Base-by-base conservation (phyloP, 176 grass and related monocot genomes). In the Cenchrus purpureus region DNA sequence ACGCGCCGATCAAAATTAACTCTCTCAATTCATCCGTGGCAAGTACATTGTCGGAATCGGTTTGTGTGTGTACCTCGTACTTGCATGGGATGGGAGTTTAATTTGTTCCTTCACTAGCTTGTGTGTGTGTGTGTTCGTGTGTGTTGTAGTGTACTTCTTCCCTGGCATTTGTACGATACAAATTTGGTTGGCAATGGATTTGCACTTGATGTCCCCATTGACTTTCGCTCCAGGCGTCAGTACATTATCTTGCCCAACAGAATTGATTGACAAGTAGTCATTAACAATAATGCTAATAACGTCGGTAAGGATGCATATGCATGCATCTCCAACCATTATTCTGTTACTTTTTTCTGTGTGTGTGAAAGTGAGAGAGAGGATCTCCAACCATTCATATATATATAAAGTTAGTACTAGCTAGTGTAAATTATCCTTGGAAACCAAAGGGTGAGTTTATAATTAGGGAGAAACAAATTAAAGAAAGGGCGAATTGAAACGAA, bases 21-120 rank as follows among this genome's bases (percentile, higher is more conserved):
- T n/a, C 2, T 5, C 68, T 12, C 19, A 49, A 82, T 73, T 86
- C 57, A 86, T 66, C 65, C 56, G n/a, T 1, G 34, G 11, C 40
- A 78, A 72, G 83, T 86, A 90, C 83, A 71, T 0, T 82, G 88
- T 86, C 83, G 65, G 79, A 8, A 37, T 77, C 61, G 6, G 56
- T 29, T 25, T 65, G 53, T 66, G 75, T 65, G 16, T 44, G n/a
- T 69, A 45, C 17, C 66, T 20, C 32, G 54, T 56, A 44, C 64
- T 31, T 66, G 34, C 48, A 44, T 6, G 56, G 3, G 15, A 40
- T 58, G 19, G 2, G 54, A 61, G 28, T 66, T 67, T 15, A 73
- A 40, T 40, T 86, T 65, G 12, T 14, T 52, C 6, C 14, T 44
- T 69, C 43, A 12, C 15, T 52, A 8, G 1, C 22, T 50, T 59